A percentile compares a stretch with the other conserved stretches of the same genome.
Evolutionary conservation across 768 basidiomycete species (phyloP).

Genomic region (Boletellus ananas): DNA sequence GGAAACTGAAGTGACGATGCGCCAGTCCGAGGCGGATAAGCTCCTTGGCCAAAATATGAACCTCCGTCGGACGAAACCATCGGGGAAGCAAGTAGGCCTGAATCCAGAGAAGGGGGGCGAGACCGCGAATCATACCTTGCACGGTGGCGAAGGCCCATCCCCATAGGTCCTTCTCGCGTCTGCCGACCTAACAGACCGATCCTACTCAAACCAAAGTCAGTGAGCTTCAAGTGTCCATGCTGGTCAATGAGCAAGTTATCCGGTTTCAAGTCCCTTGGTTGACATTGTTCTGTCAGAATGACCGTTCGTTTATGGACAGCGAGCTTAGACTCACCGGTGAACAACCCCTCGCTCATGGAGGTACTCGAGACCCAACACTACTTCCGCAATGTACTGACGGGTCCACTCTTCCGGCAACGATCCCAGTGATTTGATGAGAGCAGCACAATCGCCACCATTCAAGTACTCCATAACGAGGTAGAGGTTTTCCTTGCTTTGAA

Average conservation of each 20-base stretch:
- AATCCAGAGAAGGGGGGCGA: constrained; percentile 78
- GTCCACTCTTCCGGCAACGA: constrained; percentile 96
- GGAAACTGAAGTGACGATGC: constrained; percentile 64
- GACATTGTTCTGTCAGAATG: neutral
- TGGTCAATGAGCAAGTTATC: constrained; percentile 97
- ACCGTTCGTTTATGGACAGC: neutral
- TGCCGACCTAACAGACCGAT: constrained; percentile 98
- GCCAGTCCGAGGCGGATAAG: constrained; percentile 54
- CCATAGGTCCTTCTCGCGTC: constrained; percentile 60
- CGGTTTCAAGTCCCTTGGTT: constrained; percentile 86
- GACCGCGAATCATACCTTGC: constrained; percentile 65
- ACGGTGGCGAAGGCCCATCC: constrained; percentile 47
- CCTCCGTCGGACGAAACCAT: constrained; percentile 63
- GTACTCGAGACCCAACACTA: constrained; percentile 91
- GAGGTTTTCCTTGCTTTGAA: constrained; percentile 98
- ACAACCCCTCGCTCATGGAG: constrained; percentile 94
- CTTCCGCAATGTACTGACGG: constrained; percentile 93
- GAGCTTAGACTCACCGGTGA: constrained; percentile 70
- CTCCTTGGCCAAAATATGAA: constrained; percentile 79
- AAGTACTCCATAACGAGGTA: constrained; percentile 99
- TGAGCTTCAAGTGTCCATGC: constrained; percentile 94
- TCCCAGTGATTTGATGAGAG: constrained; percentile 94
- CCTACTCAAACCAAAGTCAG: constrained; percentile 94
- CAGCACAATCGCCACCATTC: constrained; percentile 96
- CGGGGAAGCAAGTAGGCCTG: constrained; percentile 76